phyloP scores from a whole-genome alignment of 169 alveolate genomes.

The Cryptosporidium sp. region DNA sequence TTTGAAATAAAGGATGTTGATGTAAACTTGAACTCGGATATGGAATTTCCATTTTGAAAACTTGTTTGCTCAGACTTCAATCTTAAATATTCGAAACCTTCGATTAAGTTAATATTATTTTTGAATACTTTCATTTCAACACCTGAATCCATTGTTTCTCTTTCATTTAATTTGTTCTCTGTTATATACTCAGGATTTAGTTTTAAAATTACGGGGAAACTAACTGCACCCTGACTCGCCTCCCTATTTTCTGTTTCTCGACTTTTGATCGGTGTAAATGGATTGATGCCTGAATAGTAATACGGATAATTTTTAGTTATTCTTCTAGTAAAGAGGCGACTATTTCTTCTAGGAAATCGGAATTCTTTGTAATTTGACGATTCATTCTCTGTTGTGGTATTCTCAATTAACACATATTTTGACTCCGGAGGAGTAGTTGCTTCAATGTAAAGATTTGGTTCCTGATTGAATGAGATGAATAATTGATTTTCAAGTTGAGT shows the following conservation, averaged over 20 bases:
- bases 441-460: background rate
- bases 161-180: background rate
- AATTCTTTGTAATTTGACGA: background rate
- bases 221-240: background rate
- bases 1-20: conserved; percentile 6
- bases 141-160: background rate
- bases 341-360: background rate
- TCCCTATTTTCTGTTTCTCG: background rate
- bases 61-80: background rate
- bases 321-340: background rate
- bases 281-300: background rate
- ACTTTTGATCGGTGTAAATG: background rate
- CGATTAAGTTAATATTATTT: background rate
- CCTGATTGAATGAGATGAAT: background rate
- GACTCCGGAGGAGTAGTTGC: background rate
- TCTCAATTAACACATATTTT: background rate
- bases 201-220: background rate
- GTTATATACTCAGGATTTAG: background rate
- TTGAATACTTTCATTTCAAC: background rate
- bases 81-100: background rate
- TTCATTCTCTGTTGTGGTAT: background rate
- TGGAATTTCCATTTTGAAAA: background rate
- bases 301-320: background rate
- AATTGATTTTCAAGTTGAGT: background rate
- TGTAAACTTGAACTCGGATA: background rate